Conservation (phyloP, 306 rosid species). For the Prunus mongolica region DNA sequence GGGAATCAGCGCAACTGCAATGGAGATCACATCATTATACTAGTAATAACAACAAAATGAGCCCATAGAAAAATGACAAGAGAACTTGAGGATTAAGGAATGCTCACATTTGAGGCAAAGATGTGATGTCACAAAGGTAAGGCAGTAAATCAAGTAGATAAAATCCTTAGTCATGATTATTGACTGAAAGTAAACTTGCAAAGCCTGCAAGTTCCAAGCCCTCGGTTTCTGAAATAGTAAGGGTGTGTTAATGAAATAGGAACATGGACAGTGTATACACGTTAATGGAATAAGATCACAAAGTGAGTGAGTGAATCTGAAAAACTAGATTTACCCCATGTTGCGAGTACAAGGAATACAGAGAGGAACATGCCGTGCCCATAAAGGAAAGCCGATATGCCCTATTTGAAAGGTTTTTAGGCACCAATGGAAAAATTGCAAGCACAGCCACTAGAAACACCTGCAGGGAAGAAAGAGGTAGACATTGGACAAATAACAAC, state of each 20-base stretch:
- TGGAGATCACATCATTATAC: conserved; percentile 24
- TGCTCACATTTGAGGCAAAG: conserved; percentile 81
- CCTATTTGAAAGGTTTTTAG: conserved; percentile 69
- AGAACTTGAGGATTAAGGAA: conserved; percentile 16
- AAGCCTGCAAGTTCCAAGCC: conserved; percentile 84
- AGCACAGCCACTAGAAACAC: conserved; percentile 86
- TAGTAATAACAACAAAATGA: conserved; percentile 4
- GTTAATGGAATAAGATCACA: neutral
- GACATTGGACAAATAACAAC: conserved; percentile 13
- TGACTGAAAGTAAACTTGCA: conserved; percentile 84
- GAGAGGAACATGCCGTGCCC: conserved; percentile 83
- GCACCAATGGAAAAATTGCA: conserved; percentile 77
- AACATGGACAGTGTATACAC: conserved; percentile 14
- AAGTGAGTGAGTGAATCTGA: neutral
- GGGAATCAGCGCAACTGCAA: conserved; percentile 93
- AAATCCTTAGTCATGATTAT: conserved; percentile 75
- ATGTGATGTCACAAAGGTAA: conserved; percentile 71
- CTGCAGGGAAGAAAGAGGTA: conserved; percentile 38
- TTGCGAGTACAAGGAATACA: conserved; percentile 67
- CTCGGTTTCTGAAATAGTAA: conserved; percentile 72
- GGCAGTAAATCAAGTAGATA: conserved; percentile 77
- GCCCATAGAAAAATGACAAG: neutral
- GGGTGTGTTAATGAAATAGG: conserved; percentile 13
- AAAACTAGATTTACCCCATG: conserved; percentile 62
- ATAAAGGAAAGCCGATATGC: conserved; percentile 85